Evolutionary conservation across 2,329 filamentous ascomycete genomes (phyloP).

Genomic region (Colletotrichum sidae): DNA sequence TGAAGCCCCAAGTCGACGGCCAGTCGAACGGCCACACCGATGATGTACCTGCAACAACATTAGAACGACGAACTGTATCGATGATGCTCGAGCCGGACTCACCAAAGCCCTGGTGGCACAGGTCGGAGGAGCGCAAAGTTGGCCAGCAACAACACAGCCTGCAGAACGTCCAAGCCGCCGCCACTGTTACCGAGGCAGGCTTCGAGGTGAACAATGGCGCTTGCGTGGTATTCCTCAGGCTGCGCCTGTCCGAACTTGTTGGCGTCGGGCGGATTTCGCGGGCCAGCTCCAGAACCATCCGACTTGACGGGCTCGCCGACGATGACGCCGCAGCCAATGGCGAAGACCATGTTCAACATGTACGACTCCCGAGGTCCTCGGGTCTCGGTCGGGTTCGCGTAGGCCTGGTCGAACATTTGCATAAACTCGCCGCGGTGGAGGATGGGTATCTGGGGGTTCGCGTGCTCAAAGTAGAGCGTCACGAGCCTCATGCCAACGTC

Average conservation of each 20-base stretch:
- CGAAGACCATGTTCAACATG: slow-evolving; percentile 96
- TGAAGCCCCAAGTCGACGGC: slow-evolving; percentile 93
- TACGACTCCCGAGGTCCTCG: slow-evolving; percentile 87
- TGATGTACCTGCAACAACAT: slow-evolving; percentile 75
- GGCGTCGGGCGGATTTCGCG: slow-evolving; percentile 42
- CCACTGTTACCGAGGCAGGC: slow-evolving; percentile 85
- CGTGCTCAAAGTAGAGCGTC: slow-evolving; percentile 92
- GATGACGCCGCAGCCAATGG: slow-evolving; percentile 94
- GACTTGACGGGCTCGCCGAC: slow-evolving; percentile 72
- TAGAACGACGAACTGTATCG: background rate
- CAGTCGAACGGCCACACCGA: slow-evolving; percentile 89
- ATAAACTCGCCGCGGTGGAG: slow-evolving; percentile 91
- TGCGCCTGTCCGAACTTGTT: slow-evolving; percentile 67
- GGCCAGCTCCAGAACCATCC: slow-evolving; percentile 50
- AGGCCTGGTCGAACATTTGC: slow-evolving; percentile 86
- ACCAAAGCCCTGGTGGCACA: slow-evolving; percentile 92
- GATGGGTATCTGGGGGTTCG: slow-evolving; percentile 95
- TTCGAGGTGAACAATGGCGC: slow-evolving; percentile 91
- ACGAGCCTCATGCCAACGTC: slow-evolving; percentile 79
- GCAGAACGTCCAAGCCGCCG: slow-evolving; percentile 91
- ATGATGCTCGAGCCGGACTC: slow-evolving; percentile 40
- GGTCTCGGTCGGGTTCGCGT: slow-evolving; percentile 73
- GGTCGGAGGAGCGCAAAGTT: slow-evolving; percentile 92
- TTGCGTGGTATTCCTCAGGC: slow-evolving; percentile 96
- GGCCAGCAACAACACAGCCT: slow-evolving; percentile 90